A percentile compares a stretch with the other conserved stretches of the same genome.
phyloP scores from a whole-genome alignment of 2,329 filamentous ascomycete species.

The Paracorniculantispora psalliotae region DNA sequence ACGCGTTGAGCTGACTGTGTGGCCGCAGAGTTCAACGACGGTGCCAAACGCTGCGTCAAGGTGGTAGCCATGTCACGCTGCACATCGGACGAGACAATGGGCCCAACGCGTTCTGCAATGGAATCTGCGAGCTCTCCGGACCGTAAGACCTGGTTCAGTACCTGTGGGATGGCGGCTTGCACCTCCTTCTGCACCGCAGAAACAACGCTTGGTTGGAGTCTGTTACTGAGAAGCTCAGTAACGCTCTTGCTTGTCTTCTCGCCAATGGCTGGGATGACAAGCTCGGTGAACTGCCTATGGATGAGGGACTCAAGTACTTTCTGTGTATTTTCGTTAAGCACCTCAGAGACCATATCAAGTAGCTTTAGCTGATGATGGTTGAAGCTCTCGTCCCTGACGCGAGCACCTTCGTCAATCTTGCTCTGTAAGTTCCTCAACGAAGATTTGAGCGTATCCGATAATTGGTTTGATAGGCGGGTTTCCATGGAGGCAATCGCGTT shows the following conservation, averaged over 20 bases:
- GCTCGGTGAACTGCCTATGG: conserved; percentile 66
- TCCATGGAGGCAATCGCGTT: conserved; percentile 51
- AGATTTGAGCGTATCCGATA: conserved; percentile 49
- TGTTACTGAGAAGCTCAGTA: conserved; percentile 64
- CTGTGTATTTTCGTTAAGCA: conserved; percentile 59
- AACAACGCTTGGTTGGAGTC: conserved; percentile 62
- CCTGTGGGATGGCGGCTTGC: conserved; percentile 63
- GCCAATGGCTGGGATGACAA: conserved; percentile 70
- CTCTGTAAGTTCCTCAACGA: conserved; percentile 58
- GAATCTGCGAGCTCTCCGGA: conserved; percentile 67
- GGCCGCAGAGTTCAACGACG: conserved; percentile 60
- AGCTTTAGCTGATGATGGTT: conserved; percentile 49
- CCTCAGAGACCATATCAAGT: conserved; percentile 53
- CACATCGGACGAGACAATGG: conserved; percentile 61
- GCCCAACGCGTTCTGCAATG: conserved; percentile 64
- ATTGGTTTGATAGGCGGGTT: conserved; percentile 42
- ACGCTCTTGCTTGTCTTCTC: conserved; percentile 63
- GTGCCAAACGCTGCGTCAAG: conserved; percentile 59
- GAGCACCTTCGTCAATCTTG: conserved; percentile 61
- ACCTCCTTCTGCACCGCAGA: conserved; percentile 67
- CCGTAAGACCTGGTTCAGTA: conserved; percentile 51
- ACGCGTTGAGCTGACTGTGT: conserved; percentile 63
- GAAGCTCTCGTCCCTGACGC: conserved; percentile 46
- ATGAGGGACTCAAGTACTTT: conserved; percentile 75
- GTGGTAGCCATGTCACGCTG: conserved; percentile 62